Conservation (phyloP, 2,329 filamentous ascomycete species). For the Venturia nashicola region DNA sequence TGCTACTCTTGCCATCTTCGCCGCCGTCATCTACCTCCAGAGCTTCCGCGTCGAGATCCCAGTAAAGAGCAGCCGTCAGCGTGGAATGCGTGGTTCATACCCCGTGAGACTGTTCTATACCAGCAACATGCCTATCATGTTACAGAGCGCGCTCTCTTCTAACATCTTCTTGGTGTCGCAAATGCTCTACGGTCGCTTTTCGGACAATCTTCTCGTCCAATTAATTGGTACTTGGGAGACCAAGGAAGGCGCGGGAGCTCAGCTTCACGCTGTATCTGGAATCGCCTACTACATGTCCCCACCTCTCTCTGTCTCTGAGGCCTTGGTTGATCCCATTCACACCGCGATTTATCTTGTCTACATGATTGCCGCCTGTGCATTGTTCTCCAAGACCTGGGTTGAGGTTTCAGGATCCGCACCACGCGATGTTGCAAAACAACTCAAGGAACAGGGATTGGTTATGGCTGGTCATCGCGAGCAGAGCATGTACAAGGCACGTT, state of each 20-base stretch:
- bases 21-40: conserved; percentile 96
- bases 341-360: conserved; percentile 91
- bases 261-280: conserved; percentile 87
- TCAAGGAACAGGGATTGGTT: conserved; percentile 98
- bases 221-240: conserved; percentile 98
- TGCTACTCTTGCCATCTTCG: conserved; percentile 85
- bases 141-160: conserved; percentile 95
- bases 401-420: conserved; percentile 97
- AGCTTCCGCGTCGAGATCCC: conserved; percentile 99
- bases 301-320: conserved; percentile 93
- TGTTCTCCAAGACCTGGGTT: conserved; percentile 99
- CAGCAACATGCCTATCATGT: conserved; percentile 99
- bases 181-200: conserved; percentile 99
- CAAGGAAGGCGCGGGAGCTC: conserved; percentile 74
- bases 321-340: conserved; percentile 92
- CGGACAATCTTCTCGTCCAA: conserved; percentile 94
- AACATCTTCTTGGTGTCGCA: conserved; percentile 99
- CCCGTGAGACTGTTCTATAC: conserved; percentile 99
- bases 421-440: conserved; percentile 96
- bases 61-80: conserved; percentile 98
- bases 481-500: conserved; percentile 81
- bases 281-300: conserved; percentile 99
- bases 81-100: conserved; percentile 96
- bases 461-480: conserved; percentile 99
- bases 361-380: conserved; percentile 93